These are phyloP conservation scores for Santalum album DNA, from an alignment of 164 flowering plant genomes.

Conservation along the genomic window DNA sequence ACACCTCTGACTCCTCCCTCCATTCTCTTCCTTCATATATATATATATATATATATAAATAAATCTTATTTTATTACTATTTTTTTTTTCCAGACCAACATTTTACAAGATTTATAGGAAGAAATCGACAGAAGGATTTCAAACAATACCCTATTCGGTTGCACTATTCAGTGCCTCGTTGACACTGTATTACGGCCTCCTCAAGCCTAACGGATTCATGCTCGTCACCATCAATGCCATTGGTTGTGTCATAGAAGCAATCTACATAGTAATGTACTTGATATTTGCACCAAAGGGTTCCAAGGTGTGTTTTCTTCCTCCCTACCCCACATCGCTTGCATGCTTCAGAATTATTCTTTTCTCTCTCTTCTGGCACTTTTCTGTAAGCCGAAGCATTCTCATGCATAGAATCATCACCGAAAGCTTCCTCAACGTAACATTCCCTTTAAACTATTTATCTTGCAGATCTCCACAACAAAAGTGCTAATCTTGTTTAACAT, in stretches of 20 bases:
- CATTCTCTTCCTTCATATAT: no score
- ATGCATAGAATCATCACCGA: no score
- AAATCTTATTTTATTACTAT: background rate
- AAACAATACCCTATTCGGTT: conserved; percentile 62
- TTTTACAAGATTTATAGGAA: conserved; percentile 51
- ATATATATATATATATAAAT: no score
- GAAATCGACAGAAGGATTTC: conserved; percentile 74
- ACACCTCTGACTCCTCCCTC: no score
- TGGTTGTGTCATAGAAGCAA: conserved; percentile 38
- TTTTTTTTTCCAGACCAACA: conserved; percentile 43
- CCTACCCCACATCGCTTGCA: no score
- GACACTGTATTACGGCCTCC: conserved; percentile 46
- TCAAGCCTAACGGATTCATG: conserved; percentile 41
- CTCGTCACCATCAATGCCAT: conserved; percentile 51
- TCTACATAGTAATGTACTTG: conserved; percentile 43
- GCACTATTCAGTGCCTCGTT: conserved; percentile 69
- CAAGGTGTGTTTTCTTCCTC: conserved; percentile 24
- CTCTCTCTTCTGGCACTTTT: background rate
- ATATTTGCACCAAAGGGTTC: conserved; percentile 44
- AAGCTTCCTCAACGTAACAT: background rate
- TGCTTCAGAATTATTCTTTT: background rate
- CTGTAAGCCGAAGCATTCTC: no score
- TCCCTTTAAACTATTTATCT: background rate
- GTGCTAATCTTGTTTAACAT: conserved; percentile 37
- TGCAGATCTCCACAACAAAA: conserved; percentile 43